Evolutionary conservation across 768 basidiomycete genomes (phyloP).

Genomic region (Termitomyces sp.): DNA sequence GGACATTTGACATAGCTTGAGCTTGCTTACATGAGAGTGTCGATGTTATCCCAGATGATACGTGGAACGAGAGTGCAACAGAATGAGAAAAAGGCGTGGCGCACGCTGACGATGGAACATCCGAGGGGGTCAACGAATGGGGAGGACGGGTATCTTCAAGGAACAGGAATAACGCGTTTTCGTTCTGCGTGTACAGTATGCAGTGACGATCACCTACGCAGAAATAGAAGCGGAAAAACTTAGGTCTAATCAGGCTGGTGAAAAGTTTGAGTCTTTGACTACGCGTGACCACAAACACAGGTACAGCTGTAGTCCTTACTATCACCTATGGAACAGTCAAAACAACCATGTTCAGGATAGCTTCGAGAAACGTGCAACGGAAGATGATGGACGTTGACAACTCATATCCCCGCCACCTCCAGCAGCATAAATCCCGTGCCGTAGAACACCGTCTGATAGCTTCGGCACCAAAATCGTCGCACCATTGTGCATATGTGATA

Average conservation of each 20-base stretch:
- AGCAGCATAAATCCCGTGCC: too few species aligned
- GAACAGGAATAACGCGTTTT: neutral
- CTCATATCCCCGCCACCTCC: too few species aligned
- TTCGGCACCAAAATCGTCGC: too few species aligned
- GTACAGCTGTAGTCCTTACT: neutral
- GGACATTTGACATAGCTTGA: neutral
- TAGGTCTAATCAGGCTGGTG: neutral
- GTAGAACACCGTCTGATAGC: too few species aligned
- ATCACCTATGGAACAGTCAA: neutral
- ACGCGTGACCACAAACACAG: neutral
- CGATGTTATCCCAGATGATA: neutral
- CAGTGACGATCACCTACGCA: too few species aligned
- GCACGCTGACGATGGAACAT: neutral
- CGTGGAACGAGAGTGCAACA: neutral
- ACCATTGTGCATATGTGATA: too few species aligned
- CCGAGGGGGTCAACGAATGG: neutral
- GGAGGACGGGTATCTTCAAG: neutral
- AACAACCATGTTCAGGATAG: neutral
- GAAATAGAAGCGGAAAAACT: neutral
- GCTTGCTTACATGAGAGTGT: neutral
- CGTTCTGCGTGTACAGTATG: too few species aligned
- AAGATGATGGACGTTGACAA: too few species aligned
- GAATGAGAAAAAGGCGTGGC: neutral
- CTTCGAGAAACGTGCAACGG: neutral
- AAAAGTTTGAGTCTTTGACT: neutral